Evolutionary conservation across 1,139 yeast species (phyloP).

Genomic region (Yamadazyma conglobata): DNA sequence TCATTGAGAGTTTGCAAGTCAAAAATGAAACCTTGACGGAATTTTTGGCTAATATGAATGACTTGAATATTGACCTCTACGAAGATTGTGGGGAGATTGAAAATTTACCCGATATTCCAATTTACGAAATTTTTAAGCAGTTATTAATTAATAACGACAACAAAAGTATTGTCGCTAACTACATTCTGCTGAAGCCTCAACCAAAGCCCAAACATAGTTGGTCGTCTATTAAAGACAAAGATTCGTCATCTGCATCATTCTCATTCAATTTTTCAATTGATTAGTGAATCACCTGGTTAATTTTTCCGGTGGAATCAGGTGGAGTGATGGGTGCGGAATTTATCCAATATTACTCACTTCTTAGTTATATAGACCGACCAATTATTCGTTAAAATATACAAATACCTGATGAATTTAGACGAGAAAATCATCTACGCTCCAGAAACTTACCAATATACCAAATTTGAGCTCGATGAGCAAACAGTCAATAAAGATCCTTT

Average conservation of each 20-base stretch:
- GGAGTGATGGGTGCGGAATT: no score
- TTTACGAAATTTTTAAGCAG: conserved; percentile 54
- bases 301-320: no score
- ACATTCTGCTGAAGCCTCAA: conserved; percentile 19
- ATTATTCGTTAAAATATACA: no score
- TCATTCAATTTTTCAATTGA: conserved; percentile 15
- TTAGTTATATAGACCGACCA: no score
- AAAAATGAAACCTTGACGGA: conserved; percentile 9
- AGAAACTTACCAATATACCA: conserved; percentile 82
- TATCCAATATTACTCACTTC: no score
- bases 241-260: conserved; percentile 9
- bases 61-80: conserved; percentile 20
- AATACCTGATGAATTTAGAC: conserved; percentile 11
- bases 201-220: conserved; percentile 21
- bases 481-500: conserved; percentile 64
- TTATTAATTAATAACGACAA: conserved; percentile 36
- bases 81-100: conserved; percentile 46
- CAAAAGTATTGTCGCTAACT: conserved; percentile 23
- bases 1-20: conserved; percentile 27
- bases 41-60: conserved; percentile 5
- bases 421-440: conserved; percentile 61
- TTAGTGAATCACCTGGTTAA: conserved; percentile 1
- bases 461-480: conserved; percentile 53
- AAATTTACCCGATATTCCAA: conserved; percentile 47
- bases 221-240: conserved; percentile 13